Percentiles rank a stretch among this genome's conserved stretches.
phyloP scores from a whole-genome alignment of 2,329 filamentous ascomycete genomes.

The Curvularia spicifera region DNA sequence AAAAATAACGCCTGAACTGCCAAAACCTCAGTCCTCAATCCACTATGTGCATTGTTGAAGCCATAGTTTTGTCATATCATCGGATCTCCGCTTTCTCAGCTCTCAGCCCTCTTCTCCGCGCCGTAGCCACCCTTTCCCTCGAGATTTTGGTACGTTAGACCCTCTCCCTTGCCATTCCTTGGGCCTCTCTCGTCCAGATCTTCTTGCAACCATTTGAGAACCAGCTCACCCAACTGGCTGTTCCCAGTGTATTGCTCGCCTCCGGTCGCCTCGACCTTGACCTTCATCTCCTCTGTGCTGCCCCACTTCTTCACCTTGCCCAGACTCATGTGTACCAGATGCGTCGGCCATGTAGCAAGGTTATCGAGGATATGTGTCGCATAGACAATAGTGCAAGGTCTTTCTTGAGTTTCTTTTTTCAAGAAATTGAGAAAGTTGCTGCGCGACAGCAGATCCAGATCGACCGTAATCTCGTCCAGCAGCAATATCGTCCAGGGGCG shows the following conservation, averaged over 20 bases:
- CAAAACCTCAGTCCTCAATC: conserved; percentile 15
- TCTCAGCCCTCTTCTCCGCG: conserved; percentile 54
- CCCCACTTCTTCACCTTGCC: conserved; percentile 90
- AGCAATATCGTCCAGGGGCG: conserved; percentile 90
- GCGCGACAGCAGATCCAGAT: conserved; percentile 85
- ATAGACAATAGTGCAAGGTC: conserved; percentile 92
- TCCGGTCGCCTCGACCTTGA: conserved; percentile 52
- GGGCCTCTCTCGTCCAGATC: conserved; percentile 83
- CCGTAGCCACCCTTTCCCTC: conserved; percentile 71
- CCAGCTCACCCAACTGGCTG: conserved; percentile 83
- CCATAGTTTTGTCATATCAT: conserved; percentile 8
- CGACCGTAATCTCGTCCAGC: conserved; percentile 96
- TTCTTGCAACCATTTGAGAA: conserved; percentile 83
- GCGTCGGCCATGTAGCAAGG: conserved; percentile 90
- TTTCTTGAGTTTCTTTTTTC: conserved; percentile 80
- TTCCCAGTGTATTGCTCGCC: conserved; percentile 65
- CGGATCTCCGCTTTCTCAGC: neutral
- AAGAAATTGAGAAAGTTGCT: conserved; percentile 86
- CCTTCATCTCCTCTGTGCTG: conserved; percentile 66
- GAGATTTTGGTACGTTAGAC: conserved; percentile 66
- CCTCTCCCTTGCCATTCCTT: conserved; percentile 68
- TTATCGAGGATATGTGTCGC: conserved; percentile 98
- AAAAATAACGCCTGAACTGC: conserved; percentile 28
- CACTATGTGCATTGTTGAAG: conserved; percentile 37
- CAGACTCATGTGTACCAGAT: conserved; percentile 93